Base-by-base conservation (phyloP, 1,284 basidiomycete genomes). In the Boletus sp. region DNA sequence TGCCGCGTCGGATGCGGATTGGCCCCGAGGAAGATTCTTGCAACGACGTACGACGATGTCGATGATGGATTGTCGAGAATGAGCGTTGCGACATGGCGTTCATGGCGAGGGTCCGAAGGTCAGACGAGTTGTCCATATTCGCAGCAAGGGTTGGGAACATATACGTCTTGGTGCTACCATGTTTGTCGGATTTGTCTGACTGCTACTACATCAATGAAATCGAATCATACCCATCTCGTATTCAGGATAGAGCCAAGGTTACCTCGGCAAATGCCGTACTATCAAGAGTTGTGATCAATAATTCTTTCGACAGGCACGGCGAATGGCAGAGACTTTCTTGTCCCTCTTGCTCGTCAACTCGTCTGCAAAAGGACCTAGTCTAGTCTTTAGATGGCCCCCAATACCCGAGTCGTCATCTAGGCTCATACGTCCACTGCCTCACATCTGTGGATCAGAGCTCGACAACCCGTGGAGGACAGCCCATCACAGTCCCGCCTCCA, bases 331-430 rank as follows among this genome's bases (percentile, higher is more conserved):
- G 63, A 83, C 82, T 2, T 70, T 90, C n/a, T 66, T 88, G 27
- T 80, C 83, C 7, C 74, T 91, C 51, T 67, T 89, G 2, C 76
- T 91, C 17, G 84, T 87, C 22, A 86, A 85, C 5, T 81, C 81
- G 7, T 89, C 88, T 7, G 82, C 85, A 4, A 85, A 82, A 59
- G 87, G 83, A 14, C 80, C 82, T 8, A 84, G 73, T 55, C 69
- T 90, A 1, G 81, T 86, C 34, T 89, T 80, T 59, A 74, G 81
- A 56, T 91, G 86, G 86, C 88, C 88, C 2, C 81, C 84, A 14
- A 70, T 67, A 7, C 85, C 86, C 14, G 59, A 69, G 12, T 66
- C 75, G 9, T 73, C 76, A 10, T 74, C 78, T 3, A 74, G 88
- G 49, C 74, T 89, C 29, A 76, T 77, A 48, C 79, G 86, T 38